Base-by-base conservation (phyloP, 805 yeast genomes). In the Blastobotrys parvus region DNA sequence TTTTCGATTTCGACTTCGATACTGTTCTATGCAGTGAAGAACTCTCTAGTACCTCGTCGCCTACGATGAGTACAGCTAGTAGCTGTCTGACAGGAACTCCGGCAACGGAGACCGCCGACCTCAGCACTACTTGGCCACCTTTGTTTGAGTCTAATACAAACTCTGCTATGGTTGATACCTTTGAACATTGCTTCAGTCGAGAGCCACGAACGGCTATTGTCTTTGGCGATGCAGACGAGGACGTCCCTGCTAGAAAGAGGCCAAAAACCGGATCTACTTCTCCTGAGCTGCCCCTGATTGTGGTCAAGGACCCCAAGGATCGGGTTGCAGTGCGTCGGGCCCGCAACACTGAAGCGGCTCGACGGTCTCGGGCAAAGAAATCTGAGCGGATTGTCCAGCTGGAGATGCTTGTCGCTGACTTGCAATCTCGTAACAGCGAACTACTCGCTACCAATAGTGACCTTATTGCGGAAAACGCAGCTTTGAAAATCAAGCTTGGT, bases 271-370 rank as follows among this genome's bases (percentile, higher is more conserved):
- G 10, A 8, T 11, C 15, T n/a, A 29, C 20, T 15, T 3, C 20
- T 32, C 20, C 38, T 4, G 40, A 37, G 13, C 71, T 87, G 62
- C 68, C 72, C 52, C 94, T 94, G 7, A 72, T 88, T 44, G 74
- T 75, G 37, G 49, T 69, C 35, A 71, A 75, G 25, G 74, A 72
- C 30, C 59, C 64, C 32, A 65, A 38, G 38, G 94, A 86, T 62
- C 76, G 81, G n/a, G 74, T 73, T 44, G 76, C 86, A 37, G 62
- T 83, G 56, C 90, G 90, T 69, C 80, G 97, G 61, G 97, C 97
- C 6, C 80, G 90, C 65, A 90, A 92, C 74, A 90, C 90, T n/a
- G 65, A 80, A 39, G 97, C 97, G 52, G 97, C 97, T 6, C 79
- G 97, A 64, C 77, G 96, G 59, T 87, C 95, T 20, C 74, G 97